phyloP scores from a whole-genome alignment of 2,329 filamentous ascomycete genomes.

The Saccharata proteae region DNA sequence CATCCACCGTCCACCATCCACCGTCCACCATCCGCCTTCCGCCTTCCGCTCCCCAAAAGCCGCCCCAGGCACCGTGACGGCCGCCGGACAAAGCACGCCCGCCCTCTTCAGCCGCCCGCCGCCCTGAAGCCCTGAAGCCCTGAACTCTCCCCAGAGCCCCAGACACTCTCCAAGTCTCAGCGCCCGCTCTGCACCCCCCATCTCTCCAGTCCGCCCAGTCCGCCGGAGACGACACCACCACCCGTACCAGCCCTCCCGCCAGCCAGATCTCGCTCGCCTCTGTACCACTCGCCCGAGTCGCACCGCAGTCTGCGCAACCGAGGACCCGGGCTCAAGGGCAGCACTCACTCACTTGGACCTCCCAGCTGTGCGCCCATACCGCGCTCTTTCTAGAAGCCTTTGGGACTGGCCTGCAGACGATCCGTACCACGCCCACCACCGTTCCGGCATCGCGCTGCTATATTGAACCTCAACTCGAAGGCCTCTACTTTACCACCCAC shows the following conservation, averaged over 20 bases:
- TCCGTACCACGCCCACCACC: slow-evolving; percentile 12
- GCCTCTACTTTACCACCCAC: too few species aligned
- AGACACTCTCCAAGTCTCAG: not conserved
- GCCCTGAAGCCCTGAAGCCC: too few species aligned
- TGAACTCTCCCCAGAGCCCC: too few species aligned
- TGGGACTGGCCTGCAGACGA: slow-evolving; percentile 20
- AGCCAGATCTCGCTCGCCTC: slow-evolving; percentile 19
- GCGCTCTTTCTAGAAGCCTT: slow-evolving; percentile 28
- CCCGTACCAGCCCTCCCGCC: slow-evolving; percentile 5
- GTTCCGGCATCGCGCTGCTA: too few species aligned
- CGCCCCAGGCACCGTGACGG: slow-evolving; percentile 26
- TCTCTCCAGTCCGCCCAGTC: slow-evolving; percentile 6
- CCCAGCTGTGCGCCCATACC: slow-evolving; percentile 24
- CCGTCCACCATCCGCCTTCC: slow-evolving; percentile 4
- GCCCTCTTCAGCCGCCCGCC: slow-evolving; percentile 3
- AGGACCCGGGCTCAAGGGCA: slow-evolving; percentile 28
- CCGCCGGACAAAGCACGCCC: slow-evolving; percentile 2
- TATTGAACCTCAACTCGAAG: too few species aligned
- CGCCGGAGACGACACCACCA: not conserved
- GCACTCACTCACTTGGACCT: slow-evolving; percentile 21
- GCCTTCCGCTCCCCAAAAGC: slow-evolving; percentile 4
- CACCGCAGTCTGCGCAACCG: slow-evolving; percentile 37
- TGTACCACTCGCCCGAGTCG: slow-evolving; percentile 25
- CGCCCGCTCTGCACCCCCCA: slow-evolving; percentile 2
- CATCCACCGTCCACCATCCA: slow-evolving; percentile 5